Evolutionary conservation across 2,329 filamentous ascomycete genomes (phyloP), one percentile per base, ranked within the genome.

Genomic region (Berkeleyomyces basicola): DNA sequence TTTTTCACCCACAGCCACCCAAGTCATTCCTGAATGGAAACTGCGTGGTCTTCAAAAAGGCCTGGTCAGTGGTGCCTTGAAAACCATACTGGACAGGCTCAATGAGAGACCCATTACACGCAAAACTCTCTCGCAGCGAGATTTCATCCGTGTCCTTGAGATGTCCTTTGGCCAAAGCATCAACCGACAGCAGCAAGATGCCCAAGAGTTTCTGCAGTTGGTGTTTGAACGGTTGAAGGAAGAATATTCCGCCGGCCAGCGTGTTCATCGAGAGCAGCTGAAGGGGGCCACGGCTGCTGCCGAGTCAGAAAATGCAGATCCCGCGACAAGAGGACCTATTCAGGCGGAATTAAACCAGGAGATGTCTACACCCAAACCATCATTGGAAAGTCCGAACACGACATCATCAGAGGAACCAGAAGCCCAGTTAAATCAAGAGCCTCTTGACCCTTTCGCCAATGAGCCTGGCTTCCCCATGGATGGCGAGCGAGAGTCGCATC

Each of bases 131-230:
- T 90, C 88, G 14, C 90, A 92, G 2, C 81, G 83, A n/a, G 80
- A 81, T 0, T 96, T 99, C 70, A 87, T 99, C 51, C 78, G 81
- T 66, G 86, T 88, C 0, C 77, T 99, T 60, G 93, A 99, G 75
- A 77, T 78, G 39, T 90, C 92, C 0, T 99, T 96, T 70, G 83
- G 84, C 63, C 92, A 95, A 69, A 84, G 88, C 68, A 95, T 99
- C 68, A 96, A 88, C 71, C 81, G 92, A 61, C 90, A 93, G 70
- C 93, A 99, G 74, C 93, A 99, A 73, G 93, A 99, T 75, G 93
- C 93, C 9, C 93, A 99, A 70, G 93, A 99, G 72, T 96, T 99
- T 67, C 75, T 99, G 63, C 93, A 99, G 74, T 86, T 97, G 59
- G 86, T 99, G 10, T 87, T 90, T 2, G 92, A 99, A 75, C 82